Conservation (phyloP, 1,139 yeast species). For the Magnusiomyces paraingens region DNA sequence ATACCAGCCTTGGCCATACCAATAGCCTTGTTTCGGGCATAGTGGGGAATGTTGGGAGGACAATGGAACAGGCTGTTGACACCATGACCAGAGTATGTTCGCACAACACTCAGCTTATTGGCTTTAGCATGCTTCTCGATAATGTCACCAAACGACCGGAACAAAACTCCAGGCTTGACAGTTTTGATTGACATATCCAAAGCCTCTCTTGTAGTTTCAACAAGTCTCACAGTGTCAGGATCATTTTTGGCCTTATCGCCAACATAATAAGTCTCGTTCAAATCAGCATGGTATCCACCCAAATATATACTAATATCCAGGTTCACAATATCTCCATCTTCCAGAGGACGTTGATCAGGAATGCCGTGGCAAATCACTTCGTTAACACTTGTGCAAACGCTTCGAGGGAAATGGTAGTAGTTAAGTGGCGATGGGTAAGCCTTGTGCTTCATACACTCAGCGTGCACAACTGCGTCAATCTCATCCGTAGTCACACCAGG, state of each 20-base stretch:
- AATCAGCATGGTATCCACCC: constrained; percentile 88
- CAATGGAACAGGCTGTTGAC: constrained; percentile 82
- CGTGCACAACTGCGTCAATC: constrained; percentile 77
- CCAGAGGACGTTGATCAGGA: constrained; percentile 77
- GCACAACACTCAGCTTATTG: constrained; percentile 78
- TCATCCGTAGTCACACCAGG: constrained; percentile 96
- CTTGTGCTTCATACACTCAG: constrained; percentile 80
- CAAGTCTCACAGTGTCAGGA: constrained; percentile 76
- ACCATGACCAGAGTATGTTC: constrained; percentile 94
- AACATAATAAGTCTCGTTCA: constrained; percentile 94
- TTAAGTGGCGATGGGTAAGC: constrained; percentile 95
- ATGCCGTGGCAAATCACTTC: constrained; percentile 97
- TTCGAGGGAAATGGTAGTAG: constrained; percentile 90
- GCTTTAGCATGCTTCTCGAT: constrained; percentile 83
- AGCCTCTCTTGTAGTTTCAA: constrained; percentile 90
- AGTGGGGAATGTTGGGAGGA: constrained; percentile 92
- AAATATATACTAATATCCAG: constrained; percentile 81
- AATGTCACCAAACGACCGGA: constrained; percentile 80
- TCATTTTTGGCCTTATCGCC: constrained; percentile 78
- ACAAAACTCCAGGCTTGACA: constrained; percentile 89
- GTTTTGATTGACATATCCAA: constrained; percentile 73
- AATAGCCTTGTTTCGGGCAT: constrained; percentile 82
- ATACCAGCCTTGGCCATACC: constrained; percentile 95
- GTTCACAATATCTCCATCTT: constrained; percentile 94
- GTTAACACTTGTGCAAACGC: constrained; percentile 88